Evolutionary conservation across 208 protist species (phyloP).

Genomic region (Acanthamoeba royreba): DNA sequence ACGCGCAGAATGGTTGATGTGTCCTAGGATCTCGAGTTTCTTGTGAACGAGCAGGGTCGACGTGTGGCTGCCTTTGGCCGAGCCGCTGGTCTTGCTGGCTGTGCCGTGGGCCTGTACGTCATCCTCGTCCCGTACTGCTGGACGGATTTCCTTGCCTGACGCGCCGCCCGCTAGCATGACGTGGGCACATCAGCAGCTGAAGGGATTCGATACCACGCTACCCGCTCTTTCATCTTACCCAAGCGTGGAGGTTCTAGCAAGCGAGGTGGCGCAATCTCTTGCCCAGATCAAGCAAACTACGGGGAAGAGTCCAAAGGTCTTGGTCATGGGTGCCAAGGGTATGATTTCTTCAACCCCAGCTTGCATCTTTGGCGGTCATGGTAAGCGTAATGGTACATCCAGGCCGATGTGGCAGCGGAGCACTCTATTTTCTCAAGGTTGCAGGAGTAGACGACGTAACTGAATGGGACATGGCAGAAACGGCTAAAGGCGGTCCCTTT

Average conservation of each 20-base stretch:
- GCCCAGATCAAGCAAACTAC: not conserved
- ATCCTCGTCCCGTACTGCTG: not conserved
- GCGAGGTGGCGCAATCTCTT: not conserved
- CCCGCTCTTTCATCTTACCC: not conserved
- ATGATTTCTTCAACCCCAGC: no score
- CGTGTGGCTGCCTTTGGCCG: constrained; percentile 76
- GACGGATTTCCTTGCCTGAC: not conserved
- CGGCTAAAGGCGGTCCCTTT: constrained; percentile 76
- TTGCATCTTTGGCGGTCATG: no score
- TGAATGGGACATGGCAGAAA: constrained; percentile 79
- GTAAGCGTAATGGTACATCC: constrained; percentile 52
- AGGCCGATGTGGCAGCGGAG: constrained; percentile 66
- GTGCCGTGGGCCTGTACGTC: constrained; percentile 60
- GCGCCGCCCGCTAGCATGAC: not conserved
- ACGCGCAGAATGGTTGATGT: not conserved
- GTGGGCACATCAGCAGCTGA: constrained; percentile 54
- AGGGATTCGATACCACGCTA: not conserved
- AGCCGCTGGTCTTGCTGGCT: constrained; percentile 74
- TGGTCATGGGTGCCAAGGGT: constrained; percentile 72
- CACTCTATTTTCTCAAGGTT: constrained; percentile 37
- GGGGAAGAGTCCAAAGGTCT: constrained; percentile 27
- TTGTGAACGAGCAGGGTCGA: constrained; percentile 65
- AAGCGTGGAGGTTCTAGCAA: not conserved
- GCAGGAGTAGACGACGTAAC: constrained; percentile 41
- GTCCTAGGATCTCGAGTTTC: constrained; percentile 74